Conservation (phyloP, 2,329 filamentous ascomycete genomes). For the Penicillium sp. region DNA sequence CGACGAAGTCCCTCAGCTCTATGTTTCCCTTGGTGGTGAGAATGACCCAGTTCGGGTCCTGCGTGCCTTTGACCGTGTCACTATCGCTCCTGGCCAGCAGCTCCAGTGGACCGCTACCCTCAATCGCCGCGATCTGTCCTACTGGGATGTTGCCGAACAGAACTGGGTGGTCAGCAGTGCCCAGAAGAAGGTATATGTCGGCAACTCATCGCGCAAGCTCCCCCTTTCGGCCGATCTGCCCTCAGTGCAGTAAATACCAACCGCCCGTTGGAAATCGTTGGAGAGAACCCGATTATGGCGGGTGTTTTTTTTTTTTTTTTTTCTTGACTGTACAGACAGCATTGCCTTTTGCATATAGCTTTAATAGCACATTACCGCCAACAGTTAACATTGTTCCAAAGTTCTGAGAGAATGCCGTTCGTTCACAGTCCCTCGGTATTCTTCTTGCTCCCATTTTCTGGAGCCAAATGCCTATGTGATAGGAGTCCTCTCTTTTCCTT, state of each 20-base stretch:
- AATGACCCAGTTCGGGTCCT: conserved; percentile 63
- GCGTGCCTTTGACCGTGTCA: conserved; percentile 74
- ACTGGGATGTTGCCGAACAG: conserved; percentile 75
- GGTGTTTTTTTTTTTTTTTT: neutral
- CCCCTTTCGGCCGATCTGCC: conserved; percentile 43
- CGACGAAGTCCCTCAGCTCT: conserved; percentile 55
- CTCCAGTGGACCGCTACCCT: conserved; percentile 63
- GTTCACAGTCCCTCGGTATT: too few relatives aligned
- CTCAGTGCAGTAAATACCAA: conserved; percentile 16
- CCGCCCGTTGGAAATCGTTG: neutral
- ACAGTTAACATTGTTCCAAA: neutral
- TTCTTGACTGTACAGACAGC: neutral
- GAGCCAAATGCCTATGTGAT: too few relatives aligned
- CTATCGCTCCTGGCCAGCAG: conserved; percentile 63
- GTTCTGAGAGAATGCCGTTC: too few relatives aligned
- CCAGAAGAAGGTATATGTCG: conserved; percentile 57
- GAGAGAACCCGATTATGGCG: neutral
- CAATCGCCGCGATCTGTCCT: conserved; percentile 75
- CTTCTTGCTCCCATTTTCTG: too few relatives aligned
- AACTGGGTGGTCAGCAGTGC: conserved; percentile 68
- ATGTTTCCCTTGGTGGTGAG: conserved; percentile 73
- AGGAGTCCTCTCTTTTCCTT: too few relatives aligned
- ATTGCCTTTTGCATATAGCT: neutral
- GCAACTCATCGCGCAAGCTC: conserved; percentile 55
- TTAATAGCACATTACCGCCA: neutral